Evolutionary conservation across 306 rosid species (phyloP), one percentile per base, ranked within the genome.

Genomic region (Vigna mungo): DNA sequence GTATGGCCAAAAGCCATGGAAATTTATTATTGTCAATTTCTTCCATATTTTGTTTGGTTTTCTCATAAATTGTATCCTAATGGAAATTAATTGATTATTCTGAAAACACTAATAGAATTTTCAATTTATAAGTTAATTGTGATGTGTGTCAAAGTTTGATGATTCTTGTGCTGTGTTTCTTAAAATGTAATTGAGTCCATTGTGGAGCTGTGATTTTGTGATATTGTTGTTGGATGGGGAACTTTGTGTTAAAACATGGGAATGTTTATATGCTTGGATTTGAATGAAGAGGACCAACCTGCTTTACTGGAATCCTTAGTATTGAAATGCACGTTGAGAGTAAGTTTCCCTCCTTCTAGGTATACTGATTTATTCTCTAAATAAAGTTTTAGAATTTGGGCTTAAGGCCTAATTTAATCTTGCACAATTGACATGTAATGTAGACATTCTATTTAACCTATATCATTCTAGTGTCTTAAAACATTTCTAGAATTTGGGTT

Each of bases 1-100:
- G 98, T 94, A 92, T 81, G 96, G 44, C 68, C 32, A 30, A 70
- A 44, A 62, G 71, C 68, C 67, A 15, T 80, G 20, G 36, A 54
- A 81, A 52, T 36, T 81, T 81, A 52, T 71, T 58, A 18, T 48
- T 80, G 21, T 18, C 16, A 17, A 25, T 56, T 69, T 54, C 41
- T 58, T 47, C 8, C 12, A 67, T 80, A 30, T 71, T 83, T 62
- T 59, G 30, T 56, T 44, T 66, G 17, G 14, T 47, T 72, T 17
- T 15, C 25, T 60, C 73, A 56, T 78, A 34, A 67, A 53, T 81
- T 75, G 53, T 62, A 66, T 55, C 71, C 41, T 44, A 55, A 72
- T 69, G 64, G 55, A n/a, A 59, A 77, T 53, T 55, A 54, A 68
- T 61, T 56, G 48, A 51, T 44, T 72, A 61, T 76, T 71, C 61